A percentile compares a stretch with the other conserved stretches of the same genome.
Evolutionary conservation across 495 filamentous ascomycete species (phyloP).

Genomic region (Tuber microsphaerosporum): DNA sequence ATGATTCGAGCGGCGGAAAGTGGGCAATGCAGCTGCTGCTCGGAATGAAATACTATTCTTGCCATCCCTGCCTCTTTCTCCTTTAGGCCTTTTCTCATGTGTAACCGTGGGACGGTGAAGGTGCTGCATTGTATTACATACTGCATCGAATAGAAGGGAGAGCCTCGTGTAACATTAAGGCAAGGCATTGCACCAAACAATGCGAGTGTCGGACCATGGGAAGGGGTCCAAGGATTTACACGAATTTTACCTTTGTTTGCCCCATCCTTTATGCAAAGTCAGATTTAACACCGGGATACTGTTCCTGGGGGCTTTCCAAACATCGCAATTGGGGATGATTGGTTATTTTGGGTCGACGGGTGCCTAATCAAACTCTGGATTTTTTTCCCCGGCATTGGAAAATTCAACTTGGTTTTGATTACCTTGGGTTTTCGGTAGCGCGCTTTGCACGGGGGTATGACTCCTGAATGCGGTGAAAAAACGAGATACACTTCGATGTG

Average conservation of each 20-base stretch:
- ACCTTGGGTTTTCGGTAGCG: background rate
- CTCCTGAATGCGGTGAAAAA: background rate
- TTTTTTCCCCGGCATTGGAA: background rate
- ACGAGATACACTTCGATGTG: background rate
- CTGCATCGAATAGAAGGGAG: background rate
- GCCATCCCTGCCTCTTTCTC: background rate
- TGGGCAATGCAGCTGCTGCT: background rate
- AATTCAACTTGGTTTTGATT: background rate
- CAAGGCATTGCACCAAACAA: background rate
- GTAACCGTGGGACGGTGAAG: background rate
- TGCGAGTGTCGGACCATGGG: background rate
- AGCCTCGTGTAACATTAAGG: background rate
- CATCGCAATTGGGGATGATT: background rate
- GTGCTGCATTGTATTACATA: background rate
- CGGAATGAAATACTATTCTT: background rate
- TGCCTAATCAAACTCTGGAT: background rate
- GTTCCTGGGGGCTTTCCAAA: background rate
- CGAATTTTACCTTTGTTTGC: background rate
- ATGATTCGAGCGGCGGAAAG: background rate
- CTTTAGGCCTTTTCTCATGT: background rate
- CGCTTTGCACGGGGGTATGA: background rate
- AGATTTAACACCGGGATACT: background rate
- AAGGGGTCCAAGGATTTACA: background rate
- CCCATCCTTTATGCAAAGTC: background rate
- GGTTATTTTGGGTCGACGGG: background rate